These are phyloP conservation scores for Actinidia chinensis DNA, from an alignment of 179 eudicot species.

Conservation along the genomic window DNA sequence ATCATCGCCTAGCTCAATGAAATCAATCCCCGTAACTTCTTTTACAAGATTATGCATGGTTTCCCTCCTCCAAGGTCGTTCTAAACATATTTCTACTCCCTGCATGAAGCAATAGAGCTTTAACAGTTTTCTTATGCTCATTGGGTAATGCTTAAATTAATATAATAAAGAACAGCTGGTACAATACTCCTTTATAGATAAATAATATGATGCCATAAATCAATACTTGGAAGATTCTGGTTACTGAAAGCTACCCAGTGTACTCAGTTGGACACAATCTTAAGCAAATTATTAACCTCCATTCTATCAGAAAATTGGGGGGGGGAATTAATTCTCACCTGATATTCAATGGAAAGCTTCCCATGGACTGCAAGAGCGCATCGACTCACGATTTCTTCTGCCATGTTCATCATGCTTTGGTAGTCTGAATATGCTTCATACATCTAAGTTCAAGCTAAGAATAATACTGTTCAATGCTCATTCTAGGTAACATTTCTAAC, in stretches of 20 bases:
- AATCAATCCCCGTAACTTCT: constrained; percentile 88
- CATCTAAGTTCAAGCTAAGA: constrained; percentile 49
- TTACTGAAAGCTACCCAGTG: neutral
- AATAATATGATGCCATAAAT: constrained; percentile 1
- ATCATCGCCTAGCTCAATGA: constrained; percentile 59
- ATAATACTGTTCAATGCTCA: constrained; percentile 15
- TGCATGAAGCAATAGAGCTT: constrained; percentile 27
- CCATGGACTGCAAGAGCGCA: constrained; percentile 91
- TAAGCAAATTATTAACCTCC: neutral
- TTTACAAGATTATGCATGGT: constrained; percentile 96
- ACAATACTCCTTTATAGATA: neutral
- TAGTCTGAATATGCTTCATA: constrained; percentile 99
- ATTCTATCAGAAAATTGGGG: neutral
- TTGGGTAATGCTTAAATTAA: neutral
- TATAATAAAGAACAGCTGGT: neutral
- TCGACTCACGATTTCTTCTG: constrained; percentile 83
- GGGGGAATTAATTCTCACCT: constrained; percentile 42
- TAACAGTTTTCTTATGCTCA: neutral
- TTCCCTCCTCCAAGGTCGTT: constrained; percentile 96
- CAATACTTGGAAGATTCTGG: neutral
- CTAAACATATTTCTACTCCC: constrained; percentile 83
- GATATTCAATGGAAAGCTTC: constrained; percentile 82
- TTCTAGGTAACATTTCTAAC: neutral
- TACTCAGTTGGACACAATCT: neutral
- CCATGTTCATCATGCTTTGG: constrained; percentile 93